Evolutionary conservation across 495 filamentous ascomycete genomes (phyloP).

Genomic region (Amphirosellinia nigrospora): DNA sequence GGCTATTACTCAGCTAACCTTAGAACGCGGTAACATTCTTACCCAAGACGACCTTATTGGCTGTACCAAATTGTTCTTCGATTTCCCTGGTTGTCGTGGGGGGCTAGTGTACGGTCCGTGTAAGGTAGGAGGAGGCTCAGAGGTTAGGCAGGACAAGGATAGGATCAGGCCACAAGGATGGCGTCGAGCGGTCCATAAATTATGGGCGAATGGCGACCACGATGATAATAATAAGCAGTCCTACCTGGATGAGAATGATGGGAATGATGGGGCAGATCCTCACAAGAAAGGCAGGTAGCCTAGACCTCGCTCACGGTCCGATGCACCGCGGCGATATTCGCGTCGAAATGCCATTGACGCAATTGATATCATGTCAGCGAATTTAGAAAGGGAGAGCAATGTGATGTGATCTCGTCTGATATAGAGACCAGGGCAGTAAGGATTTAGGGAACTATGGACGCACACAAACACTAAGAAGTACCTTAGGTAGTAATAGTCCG

Average conservation of each 20-base stretch:
- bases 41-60: background rate
- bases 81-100: background rate
- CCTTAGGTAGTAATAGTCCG: no score
- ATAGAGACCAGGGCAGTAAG: background rate
- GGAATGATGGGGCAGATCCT: conserved; percentile 9
- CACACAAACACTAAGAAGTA: background rate
- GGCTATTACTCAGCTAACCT: background rate
- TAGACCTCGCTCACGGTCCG: conserved; percentile 7
- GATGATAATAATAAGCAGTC: conserved; percentile 16
- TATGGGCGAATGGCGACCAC: conserved; percentile 5
- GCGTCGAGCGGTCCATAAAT: background rate
- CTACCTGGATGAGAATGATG: conserved; percentile 11
- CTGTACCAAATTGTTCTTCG: background rate
- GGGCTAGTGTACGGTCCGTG: background rate
- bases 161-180: conserved; percentile 18
- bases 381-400: background rate
- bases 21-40: background rate
- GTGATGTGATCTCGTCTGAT: background rate
- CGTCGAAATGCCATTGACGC: background rate
- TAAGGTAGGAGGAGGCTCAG: conserved; percentile 7
- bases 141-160: background rate
- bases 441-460: background rate
- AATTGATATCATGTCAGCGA: conserved; percentile 3
- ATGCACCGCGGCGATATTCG: conserved; percentile 3
- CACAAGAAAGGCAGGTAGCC: conserved; percentile 17